phyloP scores from a whole-genome alignment of 164 flowering plant genomes.

The Litsea cubeba region DNA sequence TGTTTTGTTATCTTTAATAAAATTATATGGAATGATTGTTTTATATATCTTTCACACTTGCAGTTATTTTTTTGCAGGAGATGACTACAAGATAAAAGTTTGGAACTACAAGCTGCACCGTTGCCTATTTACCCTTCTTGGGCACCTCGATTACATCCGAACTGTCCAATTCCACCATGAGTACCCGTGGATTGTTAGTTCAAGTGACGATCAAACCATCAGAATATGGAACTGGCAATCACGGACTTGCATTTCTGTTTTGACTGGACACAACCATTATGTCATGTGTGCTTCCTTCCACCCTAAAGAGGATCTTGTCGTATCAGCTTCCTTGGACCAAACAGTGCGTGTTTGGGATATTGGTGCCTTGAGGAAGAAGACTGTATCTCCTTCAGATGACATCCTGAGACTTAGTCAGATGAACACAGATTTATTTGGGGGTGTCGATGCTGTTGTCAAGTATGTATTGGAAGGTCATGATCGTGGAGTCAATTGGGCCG shows the following conservation, averaged over 20 bases:
- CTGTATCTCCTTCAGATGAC: conserved; percentile 85
- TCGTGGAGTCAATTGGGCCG: conserved; percentile 92
- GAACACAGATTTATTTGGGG: conserved; percentile 91
- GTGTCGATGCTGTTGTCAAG: conserved; percentile 89
- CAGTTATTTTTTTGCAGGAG: conserved; percentile 48
- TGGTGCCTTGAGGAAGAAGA: conserved; percentile 77
- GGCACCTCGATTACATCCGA: conserved; percentile 88
- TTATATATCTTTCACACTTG: neutral
- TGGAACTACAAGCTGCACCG: conserved; percentile 82
- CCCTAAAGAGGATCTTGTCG: conserved; percentile 89
- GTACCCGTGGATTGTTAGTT: conserved; percentile 92
- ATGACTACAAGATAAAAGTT: conserved; percentile 91
- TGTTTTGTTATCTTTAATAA: neutral
- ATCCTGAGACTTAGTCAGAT: conserved; percentile 75
- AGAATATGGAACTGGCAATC: conserved; percentile 99
- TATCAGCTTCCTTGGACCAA: conserved; percentile 93
- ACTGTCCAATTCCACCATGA: conserved; percentile 88
- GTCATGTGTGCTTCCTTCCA: conserved; percentile 85
- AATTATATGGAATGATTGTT: neutral
- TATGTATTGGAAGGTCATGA: conserved; percentile 90
- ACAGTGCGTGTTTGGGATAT: conserved; percentile 96
- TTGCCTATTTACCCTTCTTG: conserved; percentile 77
- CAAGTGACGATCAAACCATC: conserved; percentile 87
- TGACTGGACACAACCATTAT: conserved; percentile 94
- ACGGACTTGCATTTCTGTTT: conserved; percentile 70